Conservation (phyloP, 2,329 filamentous ascomycete genomes). For the Rutstroemia sp. region DNA sequence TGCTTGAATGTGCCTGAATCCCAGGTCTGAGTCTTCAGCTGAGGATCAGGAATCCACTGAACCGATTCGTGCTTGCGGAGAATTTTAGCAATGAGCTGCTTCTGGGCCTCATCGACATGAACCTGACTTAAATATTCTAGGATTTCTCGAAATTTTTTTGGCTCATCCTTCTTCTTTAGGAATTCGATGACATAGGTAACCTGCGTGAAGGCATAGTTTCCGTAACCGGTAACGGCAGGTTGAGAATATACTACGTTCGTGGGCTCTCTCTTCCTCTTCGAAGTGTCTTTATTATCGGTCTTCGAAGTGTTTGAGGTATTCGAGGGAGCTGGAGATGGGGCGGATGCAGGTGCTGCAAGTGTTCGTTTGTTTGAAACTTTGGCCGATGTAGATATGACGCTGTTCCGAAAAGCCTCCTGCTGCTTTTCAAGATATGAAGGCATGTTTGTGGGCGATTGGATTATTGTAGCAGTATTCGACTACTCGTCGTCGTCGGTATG, state of each 20-base stretch:
- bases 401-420: slow-evolving; percentile 54
- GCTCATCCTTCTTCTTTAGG: slow-evolving; percentile 63
- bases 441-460: slow-evolving; percentile 34
- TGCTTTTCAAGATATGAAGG: slow-evolving; percentile 58
- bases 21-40: slow-evolving; percentile 60
- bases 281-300: slow-evolving; percentile 48
- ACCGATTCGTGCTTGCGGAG: slow-evolving; percentile 58
- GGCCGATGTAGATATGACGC: slow-evolving; percentile 54
- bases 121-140: slow-evolving; percentile 72
- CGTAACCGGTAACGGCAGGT: slow-evolving; percentile 67
- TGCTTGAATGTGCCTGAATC: slow-evolving; percentile 70
- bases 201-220: slow-evolving; percentile 76
- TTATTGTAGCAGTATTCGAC: too few relatives aligned
- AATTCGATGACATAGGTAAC: slow-evolving; percentile 82
- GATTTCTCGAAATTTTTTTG: slow-evolving; percentile 68
- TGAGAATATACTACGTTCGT: slow-evolving; percentile 64
- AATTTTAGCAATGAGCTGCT: slow-evolving; percentile 58
- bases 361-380: slow-evolving; percentile 49
- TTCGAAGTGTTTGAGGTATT: slow-evolving; percentile 45
- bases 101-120: slow-evolving; percentile 51
- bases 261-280: slow-evolving; percentile 52
- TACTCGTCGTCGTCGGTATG: too few relatives aligned
- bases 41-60: slow-evolving; percentile 46
- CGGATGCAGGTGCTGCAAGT: slow-evolving; percentile 43
- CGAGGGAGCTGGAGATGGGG: slow-evolving; percentile 56